Evolutionary conservation across 176 grass and related monocot genomes (phyloP), one percentile per base, ranked within the genome.

Genomic region (Oryza punctata): DNA sequence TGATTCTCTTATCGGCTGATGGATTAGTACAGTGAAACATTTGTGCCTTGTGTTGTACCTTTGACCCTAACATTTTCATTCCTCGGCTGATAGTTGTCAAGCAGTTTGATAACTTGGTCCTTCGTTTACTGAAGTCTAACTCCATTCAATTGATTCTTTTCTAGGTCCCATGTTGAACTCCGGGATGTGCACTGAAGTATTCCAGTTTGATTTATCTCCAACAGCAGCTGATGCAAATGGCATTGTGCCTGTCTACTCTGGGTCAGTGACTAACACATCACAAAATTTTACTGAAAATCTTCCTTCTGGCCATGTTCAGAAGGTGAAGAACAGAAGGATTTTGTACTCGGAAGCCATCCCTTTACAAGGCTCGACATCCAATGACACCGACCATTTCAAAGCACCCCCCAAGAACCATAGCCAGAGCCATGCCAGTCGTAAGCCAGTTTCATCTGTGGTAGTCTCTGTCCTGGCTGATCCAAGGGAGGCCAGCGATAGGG

Each of bases 171-270:
- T 96, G 82, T 73, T 94, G 38, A 91, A 78, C 70, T 96, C 97
- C 24, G 91, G 97, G 74, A 96, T 96, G 89, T 99, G 97, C 85
- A 96, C 97, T 7, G 97, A 99, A 89, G 97, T 99, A 35, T 96
- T 99, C 70, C 91, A 91, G 69, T 94, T 96, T 70, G 93, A 96
- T 41, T 81, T 75, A 45, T 96, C 93, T 7, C 68, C 85, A 44
- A 67, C 69, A 2, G 38, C 88, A 1, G 73, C 73, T 73, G 2
- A 87, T 68, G 40, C 72, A 69, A 72, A 88, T 66, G 75, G 88
- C 43, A 89, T 96, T 27, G 65, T 94, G 45, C 91, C 93, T 19
- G 81, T 91, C 37, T 90, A 82, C 78, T 81, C 85, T 29, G 83
- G 65, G 52, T 81, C 66, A 25, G 90, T 69, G 63, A 41, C 40